Base-by-base conservation (phyloP, 2,329 filamentous ascomycete genomes). In the Sclerotinia glacialis region DNA sequence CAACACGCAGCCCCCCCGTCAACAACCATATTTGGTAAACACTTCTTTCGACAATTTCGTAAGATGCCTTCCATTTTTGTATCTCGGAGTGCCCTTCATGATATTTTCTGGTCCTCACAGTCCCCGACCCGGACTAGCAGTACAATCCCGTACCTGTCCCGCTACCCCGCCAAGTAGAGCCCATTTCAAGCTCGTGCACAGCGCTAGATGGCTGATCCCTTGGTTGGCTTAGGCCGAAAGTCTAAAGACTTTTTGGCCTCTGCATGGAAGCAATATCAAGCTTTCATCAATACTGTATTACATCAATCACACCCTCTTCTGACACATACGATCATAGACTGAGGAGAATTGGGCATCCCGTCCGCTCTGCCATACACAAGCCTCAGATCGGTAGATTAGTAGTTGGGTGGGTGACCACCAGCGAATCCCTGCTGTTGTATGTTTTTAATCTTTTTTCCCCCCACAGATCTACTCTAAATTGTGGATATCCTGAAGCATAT, bases 231-330 rank as follows among this genome's bases (percentile, higher is more conserved):
- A 18, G 18, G 44, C 3, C 1, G 18, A 12, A 12, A 49, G 2
- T 26, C 8, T 5, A 1, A 9, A 4, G n/a, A 28, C 37, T 21
- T 14, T 12, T 11, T 23, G 3, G 23, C 26, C 23, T 9, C 21
- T 1, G 37, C 54, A 12, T 21, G 31, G 7, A 3, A 31, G 40
- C 23, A 16, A n/a, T 1, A 14, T 28, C 23, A n/a, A 9, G 1
- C 1, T 11, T 1, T 58, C 5, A 59, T 7, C 18, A 7, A 23
- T 23, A 23, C 18, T 23, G 23, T 34, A 59, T 59, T 31, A 1
- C 1, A 14, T 18, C 18, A 9, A 9, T 1, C 4, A 31, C 26
- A 2, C 0, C 0, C 0, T 0, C 5, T 0, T 0, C 6, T 9
- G 1, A 0, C 18, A 59, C 55, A 59, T 59, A 59, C 42, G 55